Evolutionary conservation across 257 asterid genomes (phyloP).

Genomic region (Solanum piurae): DNA sequence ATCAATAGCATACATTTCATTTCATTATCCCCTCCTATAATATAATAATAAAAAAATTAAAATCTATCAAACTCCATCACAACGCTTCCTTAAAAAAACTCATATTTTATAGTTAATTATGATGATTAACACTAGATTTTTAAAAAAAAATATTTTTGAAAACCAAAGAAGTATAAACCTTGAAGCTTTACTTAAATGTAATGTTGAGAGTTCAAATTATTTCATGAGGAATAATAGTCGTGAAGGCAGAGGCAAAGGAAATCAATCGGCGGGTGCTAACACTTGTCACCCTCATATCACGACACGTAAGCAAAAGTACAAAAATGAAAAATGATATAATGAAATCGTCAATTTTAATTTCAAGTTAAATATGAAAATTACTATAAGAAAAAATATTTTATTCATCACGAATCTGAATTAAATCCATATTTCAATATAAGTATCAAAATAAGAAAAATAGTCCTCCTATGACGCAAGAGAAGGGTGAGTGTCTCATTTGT

Average conservation of each 20-base stretch:
- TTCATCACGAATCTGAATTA: accelerated
- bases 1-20: neutral
- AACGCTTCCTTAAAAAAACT: neutral
- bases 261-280: neutral
- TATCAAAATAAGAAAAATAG: accelerated
- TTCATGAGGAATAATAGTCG: neutral
- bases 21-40: neutral
- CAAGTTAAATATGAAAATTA: neutral
- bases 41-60: neutral
- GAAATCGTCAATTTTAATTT: neutral
- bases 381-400: accelerated
- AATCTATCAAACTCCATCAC: neutral
- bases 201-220: neutral
- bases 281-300: neutral
- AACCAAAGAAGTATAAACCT: neutral
- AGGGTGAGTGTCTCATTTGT: neutral
- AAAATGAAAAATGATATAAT: neutral
- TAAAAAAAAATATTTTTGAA: too few relatives aligned
- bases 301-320: neutral
- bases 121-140: neutral
- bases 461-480: neutral
- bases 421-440: accelerated
- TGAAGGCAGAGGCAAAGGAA: neutral
- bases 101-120: neutral
- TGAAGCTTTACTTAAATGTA: neutral